phyloP scores from a whole-genome alignment of 208 protist species.

The Trypanosoma congolense region DNA sequence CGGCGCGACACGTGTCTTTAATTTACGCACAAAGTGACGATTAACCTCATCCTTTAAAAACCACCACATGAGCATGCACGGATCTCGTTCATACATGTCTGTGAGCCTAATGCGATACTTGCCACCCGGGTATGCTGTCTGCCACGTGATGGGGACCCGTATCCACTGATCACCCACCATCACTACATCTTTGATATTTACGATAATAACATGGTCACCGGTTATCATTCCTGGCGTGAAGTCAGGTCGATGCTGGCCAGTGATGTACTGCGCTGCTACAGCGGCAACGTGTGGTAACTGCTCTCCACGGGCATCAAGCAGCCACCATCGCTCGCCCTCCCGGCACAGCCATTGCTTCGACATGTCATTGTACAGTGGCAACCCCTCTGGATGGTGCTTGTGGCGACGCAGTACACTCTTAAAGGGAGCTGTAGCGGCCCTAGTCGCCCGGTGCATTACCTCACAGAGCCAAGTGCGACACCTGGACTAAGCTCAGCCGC shows the following conservation, averaged over 20 bases:
- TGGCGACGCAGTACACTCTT: slow-evolving; percentile 90
- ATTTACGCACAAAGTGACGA: slow-evolving; percentile 85
- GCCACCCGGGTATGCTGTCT: slow-evolving; percentile 87
- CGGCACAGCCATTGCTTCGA: slow-evolving; percentile 89
- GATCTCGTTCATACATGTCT: slow-evolving; percentile 91
- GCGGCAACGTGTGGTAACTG: slow-evolving; percentile 80
- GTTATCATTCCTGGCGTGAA: slow-evolving; percentile 89
- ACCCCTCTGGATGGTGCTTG: slow-evolving; percentile 82
- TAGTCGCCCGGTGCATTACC: slow-evolving; percentile 48
- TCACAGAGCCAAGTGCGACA: not conserved
- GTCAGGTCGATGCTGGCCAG: slow-evolving; percentile 83
- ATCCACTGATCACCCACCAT: slow-evolving; percentile 89
- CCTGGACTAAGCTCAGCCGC: too few relatives aligned
- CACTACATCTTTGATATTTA: slow-evolving; percentile 88
- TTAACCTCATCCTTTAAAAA: slow-evolving; percentile 90
- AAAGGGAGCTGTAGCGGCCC: slow-evolving; percentile 48
- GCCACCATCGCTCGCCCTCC: slow-evolving; percentile 88
- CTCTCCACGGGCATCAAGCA: slow-evolving; percentile 83
- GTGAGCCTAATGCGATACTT: slow-evolving; percentile 87
- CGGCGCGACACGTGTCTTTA: slow-evolving; percentile 83
- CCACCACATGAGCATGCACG: slow-evolving; percentile 92
- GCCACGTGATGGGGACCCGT: slow-evolving; percentile 88
- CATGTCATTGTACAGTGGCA: slow-evolving; percentile 87
- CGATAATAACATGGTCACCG: slow-evolving; percentile 87
- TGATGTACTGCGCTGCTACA: slow-evolving; percentile 86